phyloP scores from a whole-genome alignment of 306 rosid species.

The Cucumis melo region DNA sequence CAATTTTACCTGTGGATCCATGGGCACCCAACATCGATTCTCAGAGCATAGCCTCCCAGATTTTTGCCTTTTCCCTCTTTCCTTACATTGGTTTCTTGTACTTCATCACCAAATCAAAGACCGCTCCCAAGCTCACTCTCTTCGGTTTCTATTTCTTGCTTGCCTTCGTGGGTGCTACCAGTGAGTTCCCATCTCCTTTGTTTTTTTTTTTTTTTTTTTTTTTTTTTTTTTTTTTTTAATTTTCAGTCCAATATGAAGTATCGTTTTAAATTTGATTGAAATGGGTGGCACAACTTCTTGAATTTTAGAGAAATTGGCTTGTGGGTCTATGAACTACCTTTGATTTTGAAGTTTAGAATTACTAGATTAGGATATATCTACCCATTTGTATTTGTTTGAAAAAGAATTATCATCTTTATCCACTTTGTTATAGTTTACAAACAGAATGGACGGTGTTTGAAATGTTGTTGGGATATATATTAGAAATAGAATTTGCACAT shows the following conservation, averaged over 20 bases:
- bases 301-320: background rate
- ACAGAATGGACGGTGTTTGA: too few relatives aligned
- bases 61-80: conserved; percentile 68
- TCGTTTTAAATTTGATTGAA: background rate
- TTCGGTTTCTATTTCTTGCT: conserved; percentile 90
- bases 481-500: too few relatives aligned
- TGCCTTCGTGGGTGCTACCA: conserved; percentile 80
- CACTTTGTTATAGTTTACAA: background rate
- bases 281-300: background rate
- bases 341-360: background rate
- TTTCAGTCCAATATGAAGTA: too few relatives aligned
- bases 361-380: background rate
- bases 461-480: too few relatives aligned
- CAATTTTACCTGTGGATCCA: conserved; percentile 62
- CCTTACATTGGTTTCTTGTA: conserved; percentile 85
- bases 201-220: too few relatives aligned
- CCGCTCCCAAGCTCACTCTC: conserved; percentile 81
- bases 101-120: conserved; percentile 78
- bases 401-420: background rate
- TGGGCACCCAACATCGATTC: conserved; percentile 85
- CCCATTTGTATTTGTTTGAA: background rate
- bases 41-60: conserved; percentile 76
- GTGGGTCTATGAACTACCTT: background rate
- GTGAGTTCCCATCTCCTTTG: conserved; percentile 31
- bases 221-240: too few relatives aligned